Evolutionary conservation across 306 rosid species (phyloP).

Genomic region (Malus orientalis): DNA sequence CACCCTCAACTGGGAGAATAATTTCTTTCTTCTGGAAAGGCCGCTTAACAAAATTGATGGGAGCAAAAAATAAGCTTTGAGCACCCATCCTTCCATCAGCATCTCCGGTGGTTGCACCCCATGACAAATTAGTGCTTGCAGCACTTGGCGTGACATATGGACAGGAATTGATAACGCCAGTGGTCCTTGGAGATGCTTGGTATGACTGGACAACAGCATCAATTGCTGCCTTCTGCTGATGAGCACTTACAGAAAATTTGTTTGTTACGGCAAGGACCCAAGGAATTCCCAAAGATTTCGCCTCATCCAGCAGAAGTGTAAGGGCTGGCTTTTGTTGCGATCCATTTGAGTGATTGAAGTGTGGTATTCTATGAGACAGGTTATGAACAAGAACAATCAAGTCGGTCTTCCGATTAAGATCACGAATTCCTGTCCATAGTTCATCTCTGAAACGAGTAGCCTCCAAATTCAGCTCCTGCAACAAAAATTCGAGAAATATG

Average conservation of each 20-base stretch:
- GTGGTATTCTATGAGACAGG: constrained; percentile 87
- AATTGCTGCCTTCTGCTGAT: constrained; percentile 72
- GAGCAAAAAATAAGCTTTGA: constrained; percentile 57
- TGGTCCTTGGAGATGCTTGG: constrained; percentile 58
- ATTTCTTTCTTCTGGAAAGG: constrained; percentile 76
- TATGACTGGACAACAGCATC: constrained; percentile 73
- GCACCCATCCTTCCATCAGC: constrained; percentile 39
- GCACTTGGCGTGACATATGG: constrained; percentile 79
- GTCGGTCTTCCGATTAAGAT: constrained; percentile 74
- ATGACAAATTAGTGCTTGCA: constrained; percentile 53
- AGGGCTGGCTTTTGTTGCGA: constrained; percentile 67
- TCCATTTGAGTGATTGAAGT: constrained; percentile 39
- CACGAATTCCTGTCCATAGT: constrained; percentile 83
- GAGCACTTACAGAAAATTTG: constrained; percentile 93
- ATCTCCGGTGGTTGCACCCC: constrained; percentile 46
- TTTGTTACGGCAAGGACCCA: constrained; percentile 97
- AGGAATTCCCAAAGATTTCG: constrained; percentile 91
- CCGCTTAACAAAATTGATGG: constrained; percentile 57
- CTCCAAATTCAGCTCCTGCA: constrained; percentile 67
- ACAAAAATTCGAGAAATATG: constrained; percentile 1
- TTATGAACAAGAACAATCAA: constrained; percentile 89
- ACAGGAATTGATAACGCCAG: constrained; percentile 69
- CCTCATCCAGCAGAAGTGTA: constrained; percentile 81
- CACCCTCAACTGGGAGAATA: constrained; percentile 79
- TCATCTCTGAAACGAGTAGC: constrained; percentile 67